phyloP scores from a whole-genome alignment of 2,329 filamentous ascomycete genomes.

The Fusarium sp. region DNA sequence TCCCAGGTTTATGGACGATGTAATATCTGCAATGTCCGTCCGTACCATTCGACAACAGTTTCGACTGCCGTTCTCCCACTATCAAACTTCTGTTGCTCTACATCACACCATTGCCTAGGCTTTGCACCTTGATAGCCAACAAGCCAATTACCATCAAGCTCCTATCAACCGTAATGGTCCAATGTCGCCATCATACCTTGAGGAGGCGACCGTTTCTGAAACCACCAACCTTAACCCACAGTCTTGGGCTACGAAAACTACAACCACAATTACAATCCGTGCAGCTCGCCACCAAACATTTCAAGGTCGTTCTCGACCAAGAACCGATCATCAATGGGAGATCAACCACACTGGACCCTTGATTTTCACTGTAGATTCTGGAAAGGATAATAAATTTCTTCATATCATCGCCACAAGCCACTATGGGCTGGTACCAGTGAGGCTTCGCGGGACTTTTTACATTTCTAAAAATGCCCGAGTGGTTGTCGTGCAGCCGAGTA shows the following conservation, averaged over 20 bases:
- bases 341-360: conserved; percentile 36
- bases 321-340: conserved; percentile 20
- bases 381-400: conserved; percentile 13
- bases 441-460: not conserved
- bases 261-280: conserved; percentile 22
- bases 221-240: conserved; percentile 10
- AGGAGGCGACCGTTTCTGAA: conserved; percentile 43
- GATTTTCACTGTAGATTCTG: conserved; percentile 22
- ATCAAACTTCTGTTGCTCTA: conserved; percentile 18
- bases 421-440: not conserved
- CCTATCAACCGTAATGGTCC: conserved; percentile 25
- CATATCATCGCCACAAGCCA: conserved; percentile 32
- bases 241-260: conserved; percentile 12
- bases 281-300: conserved; percentile 35
- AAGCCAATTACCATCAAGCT: conserved; percentile 35
- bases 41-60: conserved; percentile 8
- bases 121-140: conserved; percentile 36
- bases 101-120: conserved; percentile 38
- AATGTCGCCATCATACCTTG: conserved; percentile 30
- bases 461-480: conserved; percentile 7
- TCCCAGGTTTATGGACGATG: conserved; percentile 31
- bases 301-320: conserved; percentile 11
- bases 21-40: conserved; percentile 30
- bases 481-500: conserved; percentile 2
- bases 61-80: conserved; percentile 26